These are phyloP conservation scores for Straminergon stramineum DNA, from an alignment of 225 moss, liverwort and hornwort genomes.

Conservation along the genomic window DNA sequence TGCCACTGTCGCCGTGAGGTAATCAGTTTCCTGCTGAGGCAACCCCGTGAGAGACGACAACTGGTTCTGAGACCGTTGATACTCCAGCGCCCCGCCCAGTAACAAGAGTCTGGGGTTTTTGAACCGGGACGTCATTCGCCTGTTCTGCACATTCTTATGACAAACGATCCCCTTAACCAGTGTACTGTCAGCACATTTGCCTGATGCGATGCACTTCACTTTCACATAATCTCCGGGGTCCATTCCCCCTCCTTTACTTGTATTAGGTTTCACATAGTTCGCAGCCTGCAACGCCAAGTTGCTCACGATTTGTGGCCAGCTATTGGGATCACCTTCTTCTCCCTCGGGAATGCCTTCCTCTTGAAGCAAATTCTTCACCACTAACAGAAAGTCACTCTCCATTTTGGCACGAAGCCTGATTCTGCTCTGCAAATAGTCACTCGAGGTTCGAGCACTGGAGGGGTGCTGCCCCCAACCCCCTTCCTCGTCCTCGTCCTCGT, in stretches of 20 bases:
- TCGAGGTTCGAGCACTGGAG: slow-evolving; percentile 41
- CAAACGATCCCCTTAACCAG: slow-evolving; percentile 86
- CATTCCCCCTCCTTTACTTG: slow-evolving; percentile 70
- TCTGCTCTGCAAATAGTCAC: slow-evolving; percentile 43
- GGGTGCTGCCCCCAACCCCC: slow-evolving; percentile 37
- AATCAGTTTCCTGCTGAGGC: slow-evolving; percentile 86
- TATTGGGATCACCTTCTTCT: slow-evolving; percentile 57
- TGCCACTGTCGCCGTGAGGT: slow-evolving; percentile 62
- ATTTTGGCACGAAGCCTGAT: slow-evolving; percentile 52
- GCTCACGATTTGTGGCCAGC: slow-evolving; percentile 81
- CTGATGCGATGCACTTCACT: slow-evolving; percentile 87
- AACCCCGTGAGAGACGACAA: slow-evolving; percentile 72
- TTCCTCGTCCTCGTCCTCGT: slow-evolving; percentile 61
- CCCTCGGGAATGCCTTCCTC: slow-evolving; percentile 50
- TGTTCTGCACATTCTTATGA: slow-evolving; percentile 79
- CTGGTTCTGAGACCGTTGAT: slow-evolving; percentile 75
- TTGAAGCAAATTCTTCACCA: slow-evolving; percentile 62
- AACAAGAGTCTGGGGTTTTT: slow-evolving; percentile 65
- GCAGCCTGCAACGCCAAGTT: slow-evolving; percentile 73
- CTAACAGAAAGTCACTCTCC: slow-evolving; percentile 51
- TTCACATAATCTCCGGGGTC: slow-evolving; percentile 81
- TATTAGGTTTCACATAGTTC: slow-evolving; percentile 72
- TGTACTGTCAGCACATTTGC: slow-evolving; percentile 59
- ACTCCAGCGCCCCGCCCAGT: slow-evolving; percentile 79
- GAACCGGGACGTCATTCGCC: slow-evolving; percentile 65